Percentiles rank a stretch among this genome's conserved stretches.
phyloP scores from a whole-genome alignment of 2,329 filamentous ascomycete species.

The Chalara sp. region DNA sequence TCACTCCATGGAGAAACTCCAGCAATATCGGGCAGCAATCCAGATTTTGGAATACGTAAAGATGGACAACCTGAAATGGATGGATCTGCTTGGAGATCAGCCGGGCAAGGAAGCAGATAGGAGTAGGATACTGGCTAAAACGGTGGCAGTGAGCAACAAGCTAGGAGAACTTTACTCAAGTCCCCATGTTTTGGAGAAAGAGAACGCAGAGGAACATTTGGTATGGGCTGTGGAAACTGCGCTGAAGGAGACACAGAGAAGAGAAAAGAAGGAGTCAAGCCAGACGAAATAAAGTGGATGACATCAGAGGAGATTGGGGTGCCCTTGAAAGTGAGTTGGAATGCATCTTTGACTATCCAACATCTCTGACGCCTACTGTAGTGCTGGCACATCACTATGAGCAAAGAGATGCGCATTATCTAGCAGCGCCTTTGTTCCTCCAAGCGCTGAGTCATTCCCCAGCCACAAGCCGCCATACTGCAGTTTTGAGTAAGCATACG shows the following conservation, averaged over 20 bases:
- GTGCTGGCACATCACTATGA: slow-evolving; percentile 75
- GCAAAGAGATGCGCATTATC: slow-evolving; percentile 64
- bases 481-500: slow-evolving; percentile 59
- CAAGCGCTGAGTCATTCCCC: slow-evolving; percentile 70
- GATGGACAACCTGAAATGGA: slow-evolving; percentile 59
- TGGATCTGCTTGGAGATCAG: slow-evolving; percentile 48
- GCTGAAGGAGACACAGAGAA: slow-evolving; percentile 60
- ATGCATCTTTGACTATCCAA: neutral
- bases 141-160: slow-evolving; percentile 73
- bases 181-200: slow-evolving; percentile 65
- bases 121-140: slow-evolving; percentile 64
- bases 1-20: slow-evolving; percentile 70
- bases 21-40: slow-evolving; percentile 62
- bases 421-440: slow-evolving; percentile 80
- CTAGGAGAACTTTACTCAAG: slow-evolving; percentile 77
- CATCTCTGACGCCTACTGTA: slow-evolving; percentile 27
- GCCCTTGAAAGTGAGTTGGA: slow-evolving; percentile 53
- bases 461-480: slow-evolving; percentile 63
- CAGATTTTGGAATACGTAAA: slow-evolving; percentile 74
- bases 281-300: slow-evolving; percentile 67
- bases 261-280: slow-evolving; percentile 57
- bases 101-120: slow-evolving; percentile 37
- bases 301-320: slow-evolving; percentile 64
- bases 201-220: slow-evolving; percentile 68
- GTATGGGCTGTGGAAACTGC: slow-evolving; percentile 77